Evolutionary conservation across 495 filamentous ascomycete genomes (phyloP).

Genomic region (Penicillium lagena): DNA sequence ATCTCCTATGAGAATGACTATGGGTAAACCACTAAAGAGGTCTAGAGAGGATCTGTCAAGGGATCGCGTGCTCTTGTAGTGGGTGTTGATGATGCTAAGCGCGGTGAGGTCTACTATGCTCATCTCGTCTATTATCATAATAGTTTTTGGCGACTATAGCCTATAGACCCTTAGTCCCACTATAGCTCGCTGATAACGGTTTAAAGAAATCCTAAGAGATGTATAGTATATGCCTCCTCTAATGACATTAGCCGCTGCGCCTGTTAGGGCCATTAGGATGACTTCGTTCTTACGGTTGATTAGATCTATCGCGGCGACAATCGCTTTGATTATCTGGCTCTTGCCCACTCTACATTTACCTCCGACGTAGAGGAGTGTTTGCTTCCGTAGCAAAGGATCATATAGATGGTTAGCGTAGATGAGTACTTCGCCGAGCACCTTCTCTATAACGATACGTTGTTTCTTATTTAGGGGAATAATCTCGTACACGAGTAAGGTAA

Average conservation of each 20-base stretch:
- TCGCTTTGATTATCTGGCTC: constrained; percentile 3
- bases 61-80: background rate
- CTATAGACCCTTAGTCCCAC: no score
- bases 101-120: background rate
- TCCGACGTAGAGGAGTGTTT: constrained; percentile 2
- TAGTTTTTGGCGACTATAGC: constrained; percentile 1
- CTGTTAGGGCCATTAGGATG: background rate
- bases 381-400: background rate
- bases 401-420: constrained; percentile 1
- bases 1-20: constrained; percentile 1
- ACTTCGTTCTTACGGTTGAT: constrained; percentile 1
- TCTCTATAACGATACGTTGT: constrained; percentile 2
- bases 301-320: constrained; percentile 2
- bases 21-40: background rate
- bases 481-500: background rate
- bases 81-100: background rate
- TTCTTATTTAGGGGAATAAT: background rate
- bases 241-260: constrained; percentile 1
- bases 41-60: background rate
- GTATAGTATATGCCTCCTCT: constrained; percentile 2
- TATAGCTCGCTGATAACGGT: background rate
- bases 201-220: constrained; percentile 1
- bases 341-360: constrained; percentile 1
- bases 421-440: background rate
- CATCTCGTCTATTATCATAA: constrained; percentile 1